Evolutionary conservation across 495 filamentous ascomycete species (phyloP).

Genomic region (Penicillium goetzii): DNA sequence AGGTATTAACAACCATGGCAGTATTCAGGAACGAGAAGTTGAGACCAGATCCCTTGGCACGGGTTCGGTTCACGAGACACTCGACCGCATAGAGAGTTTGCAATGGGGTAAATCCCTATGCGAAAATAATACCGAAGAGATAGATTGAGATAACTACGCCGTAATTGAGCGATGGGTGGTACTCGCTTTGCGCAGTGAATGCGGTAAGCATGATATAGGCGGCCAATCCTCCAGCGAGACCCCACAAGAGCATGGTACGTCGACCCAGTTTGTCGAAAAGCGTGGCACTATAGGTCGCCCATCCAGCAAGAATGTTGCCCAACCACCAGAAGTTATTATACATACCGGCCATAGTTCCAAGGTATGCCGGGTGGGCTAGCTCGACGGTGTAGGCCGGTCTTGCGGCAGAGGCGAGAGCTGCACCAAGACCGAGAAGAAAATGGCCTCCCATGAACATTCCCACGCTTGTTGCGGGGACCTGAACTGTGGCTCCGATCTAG

Average conservation of each 20-base stretch:
- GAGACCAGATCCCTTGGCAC: constrained; percentile 66
- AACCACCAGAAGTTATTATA: constrained; percentile 15
- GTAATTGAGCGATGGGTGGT: constrained; percentile 33
- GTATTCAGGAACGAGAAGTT: constrained; percentile 56
- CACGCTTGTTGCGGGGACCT: constrained; percentile 51
- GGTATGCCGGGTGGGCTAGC: constrained; percentile 71
- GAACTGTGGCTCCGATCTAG: constrained; percentile 62
- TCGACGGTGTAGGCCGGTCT: constrained; percentile 76
- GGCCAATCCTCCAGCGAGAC: neutral
- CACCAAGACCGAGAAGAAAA: constrained; percentile 76
- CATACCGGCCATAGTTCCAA: constrained; percentile 60
- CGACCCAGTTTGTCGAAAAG: constrained; percentile 3
- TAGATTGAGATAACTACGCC: constrained; percentile 64
- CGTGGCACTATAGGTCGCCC: constrained; percentile 4
- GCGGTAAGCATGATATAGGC: constrained; percentile 6
- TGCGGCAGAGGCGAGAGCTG: constrained; percentile 67
- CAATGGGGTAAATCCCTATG: constrained; percentile 65
- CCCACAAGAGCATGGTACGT: constrained; percentile 2
- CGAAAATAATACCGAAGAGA: constrained; percentile 66
- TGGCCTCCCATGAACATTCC: constrained; percentile 73
- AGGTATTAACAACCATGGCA: constrained; percentile 54
- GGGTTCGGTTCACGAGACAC: constrained; percentile 58
- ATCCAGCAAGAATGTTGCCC: constrained; percentile 11
- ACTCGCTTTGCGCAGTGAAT: neutral
- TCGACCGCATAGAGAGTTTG: constrained; percentile 71